These are phyloP conservation scores for Pelargonium cotyledonis DNA, from an alignment of 441 rosid species.

Conservation along the genomic window DNA sequence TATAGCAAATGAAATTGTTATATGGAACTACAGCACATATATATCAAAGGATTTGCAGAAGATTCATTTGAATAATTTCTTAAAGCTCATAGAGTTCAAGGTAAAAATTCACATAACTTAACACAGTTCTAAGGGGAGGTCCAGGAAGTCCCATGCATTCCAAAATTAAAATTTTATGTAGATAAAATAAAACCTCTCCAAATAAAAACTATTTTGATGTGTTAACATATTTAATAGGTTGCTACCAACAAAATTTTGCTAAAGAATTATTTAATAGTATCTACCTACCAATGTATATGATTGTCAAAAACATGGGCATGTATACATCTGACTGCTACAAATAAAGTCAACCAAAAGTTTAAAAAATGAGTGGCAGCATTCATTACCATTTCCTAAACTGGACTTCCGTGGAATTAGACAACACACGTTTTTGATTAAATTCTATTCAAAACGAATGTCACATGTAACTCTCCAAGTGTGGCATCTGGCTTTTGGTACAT, in stretches of 20 bases:
- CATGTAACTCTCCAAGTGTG: neutral
- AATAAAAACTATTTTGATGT: neutral
- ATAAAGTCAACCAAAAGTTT: neutral
- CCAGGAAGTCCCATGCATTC: neutral
- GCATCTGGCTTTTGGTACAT: neutral
- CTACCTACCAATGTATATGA: neutral
- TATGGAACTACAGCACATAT: neutral
- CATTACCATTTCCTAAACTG: neutral
- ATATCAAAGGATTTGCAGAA: constrained; percentile 2
- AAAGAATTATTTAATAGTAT: neutral
- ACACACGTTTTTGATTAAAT: neutral
- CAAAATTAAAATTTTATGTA: neutral
- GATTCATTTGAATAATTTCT: neutral
- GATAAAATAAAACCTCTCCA: neutral
- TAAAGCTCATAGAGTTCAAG: neutral
- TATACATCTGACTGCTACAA: neutral
- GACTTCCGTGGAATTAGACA: neutral
- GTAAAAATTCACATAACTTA: neutral
- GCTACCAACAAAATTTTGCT: neutral
- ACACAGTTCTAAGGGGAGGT: neutral
- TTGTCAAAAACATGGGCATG: no score
- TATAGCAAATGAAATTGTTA: neutral
- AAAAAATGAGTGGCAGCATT: neutral
- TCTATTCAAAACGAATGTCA: no score
- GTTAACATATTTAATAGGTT: neutral